Base-by-base conservation (phyloP, 768 basidiomycete species). In the Tricholomella constricta region DNA sequence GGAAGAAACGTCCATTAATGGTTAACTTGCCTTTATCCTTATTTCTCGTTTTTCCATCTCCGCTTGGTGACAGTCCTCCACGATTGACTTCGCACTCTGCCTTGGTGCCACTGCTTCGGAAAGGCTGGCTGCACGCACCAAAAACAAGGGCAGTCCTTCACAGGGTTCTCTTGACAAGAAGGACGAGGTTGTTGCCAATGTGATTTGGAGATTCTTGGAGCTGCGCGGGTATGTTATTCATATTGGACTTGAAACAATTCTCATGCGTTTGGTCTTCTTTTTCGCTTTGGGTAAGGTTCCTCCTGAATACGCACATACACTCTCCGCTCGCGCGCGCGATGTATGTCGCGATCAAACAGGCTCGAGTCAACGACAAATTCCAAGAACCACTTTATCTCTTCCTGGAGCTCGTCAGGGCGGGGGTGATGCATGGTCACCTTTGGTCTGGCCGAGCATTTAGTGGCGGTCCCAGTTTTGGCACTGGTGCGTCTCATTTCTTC, bases 131-230 rank as follows among this genome's bases (percentile, higher is more conserved):
- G 69, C 73, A 35, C 85, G 93, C 36, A 98, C 96, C 43, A 89
- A 88, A 69, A 78, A 80, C 35, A 89, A 86, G 73, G 63, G 68
- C n/a, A 75, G 62, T 45, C 59, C 70, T 27, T 62, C 73, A 23
- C 63, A 61, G 32, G 63, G 62, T 6, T 80, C 84, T 14, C 78
- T 99, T 23, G 96, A 98, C 55, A 98, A 97, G 75, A 98, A 98
- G 74, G 97, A 99, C 62, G 97, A 99, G 69, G 79, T 97, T 0
- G 97, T 99, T 3, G 95, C 95, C 7, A 99, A 99, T 66, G 94
- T 96, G 23, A 91, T 99, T 50, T 98, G 95, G 95, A 84, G 96
- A 48, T 98, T 98, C 82, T 81, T 99, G 51, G 96, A 98, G 69
- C 76, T 98, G 52, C 78, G 97, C 71, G 94, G 94, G 95, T 96